Base-by-base conservation (phyloP, 805 yeast genomes). In the Teunomyces gatunensis region DNA sequence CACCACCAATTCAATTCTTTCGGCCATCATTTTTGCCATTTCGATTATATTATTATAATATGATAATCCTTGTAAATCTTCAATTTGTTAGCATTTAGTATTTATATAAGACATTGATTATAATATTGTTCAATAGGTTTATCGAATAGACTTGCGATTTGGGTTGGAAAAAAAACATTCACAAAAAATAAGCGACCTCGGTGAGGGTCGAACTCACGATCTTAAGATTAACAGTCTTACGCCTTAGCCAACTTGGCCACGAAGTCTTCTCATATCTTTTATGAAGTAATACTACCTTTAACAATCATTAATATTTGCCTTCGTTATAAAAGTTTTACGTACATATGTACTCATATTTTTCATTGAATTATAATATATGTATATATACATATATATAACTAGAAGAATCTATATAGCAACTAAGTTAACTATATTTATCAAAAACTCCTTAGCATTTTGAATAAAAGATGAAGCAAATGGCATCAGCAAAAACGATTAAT, bases 171-270 rank as follows among this genome's bases (percentile, higher is more conserved):
- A 30, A 30, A 30, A 12, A 9, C 3, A n/a, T 10, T 18, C 4
- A 18, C 20, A 40, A 44, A 51, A 47, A 28, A 40, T 10, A 47
- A 41, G 41, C 54, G 54, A 50, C 54, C 54, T 50, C 54, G 54
- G 54, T 51, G 54, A 48, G 52, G 51, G 41, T 51, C 54, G 52
- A 51, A 51, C 51, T 48, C 51, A 51, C 54, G 54, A 46, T 51
- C 54, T 51, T 42, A 51, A 51, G 54, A 51, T 51, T 51, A 51
- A 51, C 54, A 51, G 54, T 51, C 54, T 51, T 51, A 51, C 54
- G 54, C 54, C 54, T 51, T 51, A 51, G 41, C 54, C 54, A 51
- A 42, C 54, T 51, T 51, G 54, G 54, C 54, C 54, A 51, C 54
- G 54, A 51, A 51, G 54, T 51, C 54, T 4, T 32, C 34, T 32